Evolutionary conservation across 2,329 filamentous ascomycete genomes (phyloP), one percentile per base, ranked within the genome.

Genomic region (Aspergillus japonicus): DNA sequence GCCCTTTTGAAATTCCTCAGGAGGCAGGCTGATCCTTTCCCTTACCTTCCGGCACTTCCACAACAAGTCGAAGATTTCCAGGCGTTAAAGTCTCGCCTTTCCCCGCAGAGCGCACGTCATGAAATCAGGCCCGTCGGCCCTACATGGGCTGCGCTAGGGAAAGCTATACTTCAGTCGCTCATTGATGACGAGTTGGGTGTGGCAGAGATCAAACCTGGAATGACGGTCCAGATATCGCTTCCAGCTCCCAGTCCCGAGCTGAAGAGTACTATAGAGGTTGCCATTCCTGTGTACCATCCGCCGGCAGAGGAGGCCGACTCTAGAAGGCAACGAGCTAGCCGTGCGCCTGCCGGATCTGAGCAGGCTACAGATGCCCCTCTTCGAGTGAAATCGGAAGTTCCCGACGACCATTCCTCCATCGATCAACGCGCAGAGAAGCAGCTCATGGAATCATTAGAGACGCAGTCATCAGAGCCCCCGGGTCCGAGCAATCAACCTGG

Each of bases 11-110:
- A 77, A 49, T 76, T 80, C 29, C 71, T 88, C n/a, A 82, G 80
- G 66, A 78, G 77, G 50, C 81, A 82, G 47, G 75, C 84, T 44
- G 83, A 86, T 68, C 80, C 82, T 1, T 87, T 84, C 66, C 75
- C 77, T 54, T 76, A 78, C 66, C 68, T 81, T 64, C 75, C 80
- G 26, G 62, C 66, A n/a, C 66, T 75, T 11, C 67, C 75, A 19
- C 60, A 59, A 29, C 65, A 72, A 49, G 51, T 77, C 19, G 58
- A 73, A 8, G 63, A 71, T 58, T 54, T 68, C 6, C 64, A 73
- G 54, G 67, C 67, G 3, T 65, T 66, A 24, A 71, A 66, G 50
- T 69, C 67, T 16, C 74, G 78, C n/a, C 71, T 78, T 63, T 73
- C 72, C 23, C 61, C 79, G 35, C 65, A 65, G 4, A 62, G 78